Base-by-base conservation (phyloP, 805 yeast species). In the Kodamaea neixiangensis region DNA sequence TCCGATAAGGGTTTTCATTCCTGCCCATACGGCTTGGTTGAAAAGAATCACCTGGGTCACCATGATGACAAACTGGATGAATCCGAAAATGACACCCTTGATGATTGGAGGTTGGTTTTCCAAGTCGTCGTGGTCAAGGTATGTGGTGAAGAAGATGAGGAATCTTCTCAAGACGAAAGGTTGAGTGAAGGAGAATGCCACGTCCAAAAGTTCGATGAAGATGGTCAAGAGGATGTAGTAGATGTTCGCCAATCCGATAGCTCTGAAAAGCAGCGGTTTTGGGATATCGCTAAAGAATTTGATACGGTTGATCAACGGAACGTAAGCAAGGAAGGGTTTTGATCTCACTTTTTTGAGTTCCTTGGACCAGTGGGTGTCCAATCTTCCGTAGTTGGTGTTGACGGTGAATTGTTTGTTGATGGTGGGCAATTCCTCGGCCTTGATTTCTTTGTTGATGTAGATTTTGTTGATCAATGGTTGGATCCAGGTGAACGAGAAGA, bases 101-200 rank as follows among this genome's bases (percentile, higher is more conserved):
- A 69, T 63, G 7, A 63, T 47, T 7, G 71, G 72, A 21, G 64
- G 61, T 50, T 54, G 47, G 17, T 49, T 46, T 3, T 17, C 25
- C 11, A 18, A 18, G n/a, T 7, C 7, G 18, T 40, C 37, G 47
- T 48, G 11, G 15, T 33, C 25, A 15, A 49, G 56, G 25, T 50
- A 55, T 6, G 50, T 53, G 17, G 58, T 48, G 48, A 68, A 65
- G 58, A 59, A 68, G 20, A 59, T 47, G 31, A 71, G 66, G 46
- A 70, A 64, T 25, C 53, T 51, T 52, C 62, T 65, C 40, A 70
- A 62, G 19, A 70, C 52, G 54, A 65, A 70, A 3, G 75, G 73
- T 42, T 61, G 63, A 18, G 64, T 45, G 41, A 64, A 54, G 18
- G 60, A 58, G 13, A 58, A 57, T 2, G 54, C 15, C 14, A 63